Percentiles rank a stretch among this genome's conserved stretches.
phyloP scores from a whole-genome alignment of 2,329 filamentous ascomycete species.

The Ustulina deusta region DNA sequence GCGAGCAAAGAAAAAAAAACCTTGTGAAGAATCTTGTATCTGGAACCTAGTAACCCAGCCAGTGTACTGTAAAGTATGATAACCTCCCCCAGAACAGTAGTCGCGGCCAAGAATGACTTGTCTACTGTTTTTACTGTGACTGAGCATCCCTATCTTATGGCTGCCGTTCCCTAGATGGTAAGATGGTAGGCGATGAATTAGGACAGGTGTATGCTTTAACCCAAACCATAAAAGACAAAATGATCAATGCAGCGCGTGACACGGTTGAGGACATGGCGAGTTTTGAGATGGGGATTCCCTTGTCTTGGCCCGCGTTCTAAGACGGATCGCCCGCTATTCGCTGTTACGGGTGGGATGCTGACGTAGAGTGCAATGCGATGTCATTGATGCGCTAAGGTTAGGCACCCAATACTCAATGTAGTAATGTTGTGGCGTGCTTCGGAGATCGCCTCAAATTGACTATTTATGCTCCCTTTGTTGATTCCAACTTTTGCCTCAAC shows the following conservation, averaged over 20 bases:
- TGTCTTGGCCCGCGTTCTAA: constrained; percentile 19
- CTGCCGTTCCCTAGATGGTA: too few species aligned
- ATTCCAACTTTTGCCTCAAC: not conserved
- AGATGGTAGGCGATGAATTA: not conserved
- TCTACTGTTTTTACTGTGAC: too few species aligned
- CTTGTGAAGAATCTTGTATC: too few species aligned
- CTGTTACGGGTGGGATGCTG: constrained; percentile 19
- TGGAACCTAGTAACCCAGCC: too few species aligned
- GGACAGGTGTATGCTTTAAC: constrained; percentile 8
- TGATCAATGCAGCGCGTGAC: constrained; percentile 1
- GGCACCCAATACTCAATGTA: not conserved
- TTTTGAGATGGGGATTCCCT: constrained; percentile 21
- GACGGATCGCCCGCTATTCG: constrained; percentile 21
- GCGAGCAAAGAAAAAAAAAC: too few species aligned
- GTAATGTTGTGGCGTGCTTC: constrained; percentile 29
- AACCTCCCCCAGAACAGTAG: too few species aligned
- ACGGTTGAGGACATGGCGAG: constrained; percentile 6
- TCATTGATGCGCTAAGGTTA: constrained; percentile 25
- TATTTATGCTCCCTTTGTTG: constrained; percentile 18
- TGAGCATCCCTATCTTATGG: not conserved
- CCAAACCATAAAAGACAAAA: not conserved
- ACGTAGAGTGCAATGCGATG: constrained; percentile 30
- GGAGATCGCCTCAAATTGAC: constrained; percentile 11
- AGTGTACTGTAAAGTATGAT: too few species aligned
- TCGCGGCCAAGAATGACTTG: too few species aligned